Base-by-base conservation (phyloP, 164 flowering plant species). In the Nymphaea colorata region DNA sequence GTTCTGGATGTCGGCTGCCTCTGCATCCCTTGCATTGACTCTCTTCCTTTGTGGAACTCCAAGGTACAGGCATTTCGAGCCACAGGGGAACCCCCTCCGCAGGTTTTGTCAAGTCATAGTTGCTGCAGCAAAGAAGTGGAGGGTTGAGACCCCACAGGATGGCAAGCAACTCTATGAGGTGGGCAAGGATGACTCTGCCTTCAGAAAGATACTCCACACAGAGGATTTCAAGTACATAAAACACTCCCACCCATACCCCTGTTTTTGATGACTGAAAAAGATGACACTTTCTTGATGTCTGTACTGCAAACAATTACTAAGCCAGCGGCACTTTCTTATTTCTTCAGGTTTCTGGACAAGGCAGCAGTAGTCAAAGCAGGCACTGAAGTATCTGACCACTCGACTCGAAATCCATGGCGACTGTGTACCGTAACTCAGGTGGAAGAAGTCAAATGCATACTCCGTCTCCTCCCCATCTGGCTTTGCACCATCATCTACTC, bases 401-500 rank as follows among this genome's bases (percentile, higher is more conserved):
- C n/a, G 3, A n/a, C 41, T 55, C 66, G 47, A 57, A 80, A 81
- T 70, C 86, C 86, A 8, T 93, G 96, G 97, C 80, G 69, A 10
- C 83, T 93, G 8, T 93, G 97, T 77, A 79, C 97, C 3, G 68
- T 93, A 16, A 81, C 93, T 16, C 97, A 89, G 79, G 93, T 90
- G 3, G 97, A 93, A 71, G 98, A 93, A 76, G 97, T 93, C 44
- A 90, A 93, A 75, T 90, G 94, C 82, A 86, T 93, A 68, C 69
- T 90, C 65, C 84, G 93, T 73, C 80, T 93, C 15, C 85, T 93
- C 41, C 97, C 97, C 10, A 89, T 93, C 61, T 90, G 97, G 97
- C 82, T 90, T 4, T 93, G 98, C 86, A 90, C 98, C 43, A 93
- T 93, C 43, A 66, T 86, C 64, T 93, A 90, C 81, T 93, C 98